A percentile compares a stretch with the other conserved stretches of the same genome.
These are phyloP conservation scores for Phialophora expanda DNA, from an alignment of 2,329 filamentous ascomycete species.

Conservation along the genomic window DNA sequence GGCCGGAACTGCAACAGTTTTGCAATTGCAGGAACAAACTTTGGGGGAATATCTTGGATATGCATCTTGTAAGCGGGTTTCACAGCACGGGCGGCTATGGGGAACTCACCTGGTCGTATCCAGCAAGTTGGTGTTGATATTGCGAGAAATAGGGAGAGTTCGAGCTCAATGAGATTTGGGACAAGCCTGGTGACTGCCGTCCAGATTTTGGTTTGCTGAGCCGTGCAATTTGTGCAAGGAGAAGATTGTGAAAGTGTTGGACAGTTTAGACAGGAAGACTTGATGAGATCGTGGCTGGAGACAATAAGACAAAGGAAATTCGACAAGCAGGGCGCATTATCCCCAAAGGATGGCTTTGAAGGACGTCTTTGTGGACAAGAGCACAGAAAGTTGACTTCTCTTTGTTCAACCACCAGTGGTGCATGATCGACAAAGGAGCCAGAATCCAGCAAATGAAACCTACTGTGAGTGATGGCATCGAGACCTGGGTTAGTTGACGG, in stretches of 20 bases:
- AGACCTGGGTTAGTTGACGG: not conserved
- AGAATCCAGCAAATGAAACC: not conserved
- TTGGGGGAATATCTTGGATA: constrained; percentile 30
- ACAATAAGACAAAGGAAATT: constrained; percentile 10
- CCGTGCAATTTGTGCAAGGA: not conserved
- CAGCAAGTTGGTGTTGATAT: not conserved
- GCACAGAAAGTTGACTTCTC: not conserved
- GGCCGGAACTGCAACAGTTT: constrained; percentile 32
- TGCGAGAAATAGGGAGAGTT: not conserved
- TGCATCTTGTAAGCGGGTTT: constrained; percentile 27
- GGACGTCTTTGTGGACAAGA: not conserved
- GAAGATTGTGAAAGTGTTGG: not conserved
- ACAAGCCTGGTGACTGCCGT: not conserved
- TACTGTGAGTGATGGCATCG: not conserved
- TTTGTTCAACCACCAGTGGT: constrained; percentile 1
- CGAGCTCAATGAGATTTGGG: not conserved
- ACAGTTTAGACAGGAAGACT: not conserved
- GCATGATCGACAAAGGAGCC: not conserved
- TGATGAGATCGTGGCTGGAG: not conserved
- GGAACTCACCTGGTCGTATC: constrained; percentile 12
- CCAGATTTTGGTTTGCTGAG: not conserved
- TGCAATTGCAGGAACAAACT: constrained; percentile 20
- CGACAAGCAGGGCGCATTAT: not conserved
- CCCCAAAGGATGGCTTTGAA: not conserved
- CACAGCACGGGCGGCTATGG: not conserved